These are phyloP conservation scores for Leccinum fibrillosum DNA, from an alignment of 768 basidiomycete species.

Conservation along the genomic window DNA sequence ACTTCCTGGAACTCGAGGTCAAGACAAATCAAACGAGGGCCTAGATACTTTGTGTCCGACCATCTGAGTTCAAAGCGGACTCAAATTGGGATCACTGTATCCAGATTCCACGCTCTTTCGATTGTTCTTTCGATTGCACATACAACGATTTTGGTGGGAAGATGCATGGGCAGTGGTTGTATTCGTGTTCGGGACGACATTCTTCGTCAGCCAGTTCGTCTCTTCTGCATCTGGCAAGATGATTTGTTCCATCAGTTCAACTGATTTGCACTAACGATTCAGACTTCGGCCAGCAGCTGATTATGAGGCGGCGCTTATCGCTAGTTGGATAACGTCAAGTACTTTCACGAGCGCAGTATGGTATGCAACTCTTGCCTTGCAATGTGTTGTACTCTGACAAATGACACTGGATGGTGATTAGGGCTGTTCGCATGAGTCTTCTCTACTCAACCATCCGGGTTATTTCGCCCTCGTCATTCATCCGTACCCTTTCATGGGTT, in stretches of 20 bases:
- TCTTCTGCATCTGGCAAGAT: not conserved
- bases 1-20: too few relatives aligned
- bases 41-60: not conserved
- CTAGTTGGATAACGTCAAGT: not conserved
- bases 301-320: not conserved
- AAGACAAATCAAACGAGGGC: too few relatives aligned
- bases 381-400: not conserved
- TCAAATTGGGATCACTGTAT: too few relatives aligned
- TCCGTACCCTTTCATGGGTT: not conserved
- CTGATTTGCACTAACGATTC: not conserved
- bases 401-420: not conserved
- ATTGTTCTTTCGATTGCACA: conserved; percentile 10
- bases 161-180: conserved; percentile 19
- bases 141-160: conserved; percentile 24
- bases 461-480: not conserved
- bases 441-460: not conserved
- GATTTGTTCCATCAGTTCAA: not conserved
- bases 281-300: not conserved
- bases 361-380: not conserved
- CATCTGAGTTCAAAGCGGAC: too few relatives aligned
- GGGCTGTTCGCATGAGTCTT: not conserved
- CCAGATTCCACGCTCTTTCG: conserved; percentile 12
- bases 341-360: not conserved
- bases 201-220: not conserved
- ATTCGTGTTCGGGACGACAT: not conserved